These are phyloP conservation scores for Rhizophagus clarus DNA, from an alignment of 192 early-diverging fungal species.

Conservation along the genomic window DNA sequence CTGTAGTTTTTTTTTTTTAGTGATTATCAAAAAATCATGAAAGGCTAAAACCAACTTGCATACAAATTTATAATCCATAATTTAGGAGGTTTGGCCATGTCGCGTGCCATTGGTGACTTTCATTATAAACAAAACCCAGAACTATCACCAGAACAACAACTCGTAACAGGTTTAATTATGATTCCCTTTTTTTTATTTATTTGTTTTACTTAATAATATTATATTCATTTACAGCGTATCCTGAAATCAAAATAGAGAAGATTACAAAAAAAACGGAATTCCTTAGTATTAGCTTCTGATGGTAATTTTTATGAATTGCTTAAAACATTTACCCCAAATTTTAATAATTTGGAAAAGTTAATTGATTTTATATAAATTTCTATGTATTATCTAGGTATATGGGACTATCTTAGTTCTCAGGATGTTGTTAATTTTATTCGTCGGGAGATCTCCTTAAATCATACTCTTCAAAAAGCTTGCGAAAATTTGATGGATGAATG, in stretches of 20 bases:
- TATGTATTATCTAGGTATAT: constrained; percentile 75
- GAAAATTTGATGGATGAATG: constrained; percentile 93
- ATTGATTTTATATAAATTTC: neutral
- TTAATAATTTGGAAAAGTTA: neutral
- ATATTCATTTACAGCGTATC: constrained; percentile 59
- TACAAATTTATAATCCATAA: constrained; percentile 18
- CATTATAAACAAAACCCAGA: constrained; percentile 92
- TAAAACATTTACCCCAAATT: neutral
- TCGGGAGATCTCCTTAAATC: constrained; percentile 21
- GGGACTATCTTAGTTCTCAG: constrained; percentile 95
- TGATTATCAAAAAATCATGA: neutral
- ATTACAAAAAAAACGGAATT: constrained; percentile 85
- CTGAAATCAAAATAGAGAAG: constrained; percentile 72
- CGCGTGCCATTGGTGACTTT: constrained; percentile 97
- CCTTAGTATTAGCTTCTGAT: constrained; percentile 94
- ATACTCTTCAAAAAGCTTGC: constrained; percentile 54
- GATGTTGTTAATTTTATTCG: constrained; percentile 88
- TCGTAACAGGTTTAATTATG: constrained; percentile 73
- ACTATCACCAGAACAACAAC: constrained; percentile 83
- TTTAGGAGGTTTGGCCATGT: constrained; percentile 89
- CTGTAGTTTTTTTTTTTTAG: neutral
- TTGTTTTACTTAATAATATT: neutral
- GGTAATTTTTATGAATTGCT: constrained; percentile 62
- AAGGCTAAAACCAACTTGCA: constrained; percentile 12
- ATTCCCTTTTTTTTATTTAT: neutral